Evolutionary conservation across 805 yeast genomes (phyloP).

Genomic region (Ogataea parapolymorpha): DNA sequence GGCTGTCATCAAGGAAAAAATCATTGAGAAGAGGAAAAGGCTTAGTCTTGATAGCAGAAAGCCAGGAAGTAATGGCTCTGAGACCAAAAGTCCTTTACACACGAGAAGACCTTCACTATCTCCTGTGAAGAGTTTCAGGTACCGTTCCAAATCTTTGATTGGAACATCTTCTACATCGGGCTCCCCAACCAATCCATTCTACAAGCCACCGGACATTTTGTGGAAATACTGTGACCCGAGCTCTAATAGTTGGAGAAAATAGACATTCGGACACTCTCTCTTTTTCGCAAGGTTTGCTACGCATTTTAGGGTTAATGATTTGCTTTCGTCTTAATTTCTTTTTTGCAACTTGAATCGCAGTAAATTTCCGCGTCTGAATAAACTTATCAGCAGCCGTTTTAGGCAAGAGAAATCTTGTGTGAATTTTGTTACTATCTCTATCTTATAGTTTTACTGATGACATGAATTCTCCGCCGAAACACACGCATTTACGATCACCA

Average conservation of each 20-base stretch:
- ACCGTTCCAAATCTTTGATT: conserved; percentile 16
- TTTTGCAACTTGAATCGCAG: neutral
- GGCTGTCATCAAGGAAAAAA: conserved; percentile 1
- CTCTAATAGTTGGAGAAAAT: conserved; percentile 1
- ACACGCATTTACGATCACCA: conserved; percentile 17
- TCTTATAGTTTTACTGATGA: neutral
- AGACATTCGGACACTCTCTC: neutral
- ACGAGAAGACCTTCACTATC: conserved; percentile 6
- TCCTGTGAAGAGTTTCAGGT: conserved; percentile 9
- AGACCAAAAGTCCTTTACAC: neutral
- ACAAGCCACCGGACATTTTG: conserved; percentile 27
- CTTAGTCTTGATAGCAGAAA: neutral
- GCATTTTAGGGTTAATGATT: neutral
- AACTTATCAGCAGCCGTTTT: conserved; percentile 1
- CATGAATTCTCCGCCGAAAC: conserved; percentile 1
- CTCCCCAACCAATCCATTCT: conserved; percentile 26
- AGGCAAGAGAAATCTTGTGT: neutral
- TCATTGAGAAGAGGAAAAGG: conserved; percentile 6
- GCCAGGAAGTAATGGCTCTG: neutral
- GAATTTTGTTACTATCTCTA: neutral
- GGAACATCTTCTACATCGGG: conserved; percentile 8
- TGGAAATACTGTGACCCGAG: conserved; percentile 19
- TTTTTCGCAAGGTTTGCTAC: neutral
- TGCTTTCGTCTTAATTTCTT: neutral
- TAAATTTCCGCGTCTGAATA: neutral